Evolutionary conservation across 352 stramenopile species (phyloP), one percentile per base, ranked within the genome.

Genomic region (Pythium plurisporium): DNA sequence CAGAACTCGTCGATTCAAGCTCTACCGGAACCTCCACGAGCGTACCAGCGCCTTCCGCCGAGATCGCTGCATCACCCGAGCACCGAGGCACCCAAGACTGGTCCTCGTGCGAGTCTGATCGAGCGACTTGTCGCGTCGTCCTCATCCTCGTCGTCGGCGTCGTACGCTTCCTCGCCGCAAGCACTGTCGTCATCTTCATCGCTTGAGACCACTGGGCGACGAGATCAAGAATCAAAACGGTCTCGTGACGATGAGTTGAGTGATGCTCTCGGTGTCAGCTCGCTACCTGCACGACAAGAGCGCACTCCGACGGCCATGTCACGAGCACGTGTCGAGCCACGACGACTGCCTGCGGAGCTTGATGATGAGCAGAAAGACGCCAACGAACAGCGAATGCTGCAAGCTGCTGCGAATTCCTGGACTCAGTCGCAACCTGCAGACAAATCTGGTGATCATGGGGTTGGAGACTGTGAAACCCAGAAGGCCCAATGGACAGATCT

Each of bases 191-290:
- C 45, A 14, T 61, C 61, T 4, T 64, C 52, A 7, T 38, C 45
- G 10, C 69, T 51, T 7, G 67, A 54, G 0, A 48, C 34, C 20
- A 42, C 72, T 52, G 14, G 41, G 1, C 37, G 6, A 19, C 23
- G 15, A 9, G 42, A 17, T 5, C 15, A 19, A 14, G 47, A 43
- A 2, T 48, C 51, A 19, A 61, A 46, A 30, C 25, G 50, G 8
- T 37, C 59, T 5, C 54, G 70, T 27, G 80, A 90, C 37, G 62
- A 85, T 17, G 80, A 90, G 30, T 48, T 90, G 23, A 88, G 65
- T 11, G 68, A 85, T 27, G 80, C 77, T 0, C 42, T 90, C 29
- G 80, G 80, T 0, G 70, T 88, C 10, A 20, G 53, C 1, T 58
- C 52, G 40, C 62, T 47, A 0, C 19, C 44, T 17, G n/a, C 22